Evolutionary conservation across 2,329 filamentous ascomycete genomes (phyloP), one percentile per base, ranked within the genome.

Genomic region (Claviceps pusilla): DNA sequence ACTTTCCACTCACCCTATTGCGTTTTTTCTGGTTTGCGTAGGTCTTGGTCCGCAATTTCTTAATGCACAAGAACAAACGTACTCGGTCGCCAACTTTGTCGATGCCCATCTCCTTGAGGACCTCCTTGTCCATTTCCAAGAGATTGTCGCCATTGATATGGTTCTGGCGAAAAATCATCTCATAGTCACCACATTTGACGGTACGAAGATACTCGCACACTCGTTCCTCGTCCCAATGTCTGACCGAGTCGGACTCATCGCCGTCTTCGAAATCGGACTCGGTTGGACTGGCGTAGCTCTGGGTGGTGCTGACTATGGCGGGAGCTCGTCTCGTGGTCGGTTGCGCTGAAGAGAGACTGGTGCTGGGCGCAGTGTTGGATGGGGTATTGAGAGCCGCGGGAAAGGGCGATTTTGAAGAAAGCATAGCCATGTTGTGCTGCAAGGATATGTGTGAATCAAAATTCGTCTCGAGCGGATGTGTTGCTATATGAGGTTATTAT

Each of bases 81-180:
- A 98, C 91, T 53, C 93, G 84, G 69, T 98, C 93, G 59, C 93
- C 93, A 59, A 98, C 87, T 71, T 97, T 98, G 62, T 95, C 94
- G 62, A 98, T 91, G 47, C 93, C 93, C 82, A 98, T 95, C 69
- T 98, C 93, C 69, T 95, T 94, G 59, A 98, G 77, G 45, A 95
- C 89, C 54, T 89, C 85, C 74, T 95, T 94, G 70, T 98, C 93
- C 77, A 96, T 91, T 71, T 98, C 93, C 61, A 98, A 78, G 48
- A 98, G 76, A 66, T 95, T 96, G 72, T 96, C 89, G 63, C 93
- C 93, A 66, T 93, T 98, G 74, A 98, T 96, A 69, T 97, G 88
- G 68, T 98, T 95, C 66, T 83, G 83, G 71, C 87, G 72, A 70
- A 96, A 96, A 31, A 95, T 71, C 64, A 87, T 83, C 66, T 95